These are phyloP conservation scores for Agaricus blazei DNA, from an alignment of 768 basidiomycete species.

Conservation along the genomic window DNA sequence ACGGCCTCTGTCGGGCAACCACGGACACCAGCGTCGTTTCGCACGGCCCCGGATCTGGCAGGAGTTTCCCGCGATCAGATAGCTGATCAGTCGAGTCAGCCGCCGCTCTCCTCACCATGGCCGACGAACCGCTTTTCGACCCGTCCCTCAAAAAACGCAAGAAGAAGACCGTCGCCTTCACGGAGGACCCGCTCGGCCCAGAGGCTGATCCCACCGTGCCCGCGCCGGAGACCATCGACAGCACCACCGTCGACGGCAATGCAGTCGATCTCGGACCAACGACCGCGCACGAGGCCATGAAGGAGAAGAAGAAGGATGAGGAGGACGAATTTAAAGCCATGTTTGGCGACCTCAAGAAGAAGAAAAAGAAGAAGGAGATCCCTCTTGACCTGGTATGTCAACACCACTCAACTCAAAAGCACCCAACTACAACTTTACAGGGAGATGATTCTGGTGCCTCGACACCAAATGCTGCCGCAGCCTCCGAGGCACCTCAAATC, in stretches of 20 bases:
- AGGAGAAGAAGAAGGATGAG: slow-evolving; percentile 47
- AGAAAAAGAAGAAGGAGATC: slow-evolving; percentile 91
- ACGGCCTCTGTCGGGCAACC: slow-evolving; percentile 28
- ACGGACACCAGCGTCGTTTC: slow-evolving; percentile 27
- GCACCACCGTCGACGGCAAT: slow-evolving; percentile 64
- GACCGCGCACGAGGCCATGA: slow-evolving; percentile 76
- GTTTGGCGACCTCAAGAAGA: slow-evolving; percentile 89
- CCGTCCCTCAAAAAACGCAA: slow-evolving; percentile 83
- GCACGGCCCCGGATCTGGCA: slow-evolving; percentile 15
- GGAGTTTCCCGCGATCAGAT: slow-evolving; percentile 12
- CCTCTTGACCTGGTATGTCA: slow-evolving; percentile 64
- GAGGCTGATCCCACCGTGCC: slow-evolving; percentile 81
- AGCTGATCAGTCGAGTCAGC: slow-evolving; percentile 7
- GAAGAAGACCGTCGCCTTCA: slow-evolving; percentile 84
- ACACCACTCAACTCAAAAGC: background rate
- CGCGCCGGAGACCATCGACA: slow-evolving; percentile 68
- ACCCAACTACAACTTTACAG: slow-evolving; percentile 25
- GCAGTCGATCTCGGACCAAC: slow-evolving; percentile 71
- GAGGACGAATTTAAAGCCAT: slow-evolving; percentile 78
- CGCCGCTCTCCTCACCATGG: background rate
- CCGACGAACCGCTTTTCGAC: slow-evolving; percentile 64
- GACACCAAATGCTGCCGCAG: slow-evolving; percentile 45
- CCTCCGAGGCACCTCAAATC: slow-evolving; percentile 36
- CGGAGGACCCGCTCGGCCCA: slow-evolving; percentile 77
- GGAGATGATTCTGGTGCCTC: slow-evolving; percentile 65